Conservation (phyloP, 208 protist genomes). For the Wallacemonas sp. region DNA sequence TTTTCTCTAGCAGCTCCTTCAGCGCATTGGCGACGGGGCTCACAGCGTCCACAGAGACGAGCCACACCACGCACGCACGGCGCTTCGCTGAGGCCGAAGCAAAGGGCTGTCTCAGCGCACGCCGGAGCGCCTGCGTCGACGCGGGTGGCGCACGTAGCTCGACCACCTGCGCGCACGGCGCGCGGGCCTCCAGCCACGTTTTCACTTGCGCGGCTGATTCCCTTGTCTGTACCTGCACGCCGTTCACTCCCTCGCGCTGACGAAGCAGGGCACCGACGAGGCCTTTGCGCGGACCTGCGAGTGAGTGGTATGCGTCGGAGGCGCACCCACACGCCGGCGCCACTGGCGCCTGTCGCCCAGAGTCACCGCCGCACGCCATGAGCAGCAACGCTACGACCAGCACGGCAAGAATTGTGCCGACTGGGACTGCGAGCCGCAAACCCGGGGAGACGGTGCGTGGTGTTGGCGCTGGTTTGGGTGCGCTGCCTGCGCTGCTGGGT, state of each 20-base stretch:
- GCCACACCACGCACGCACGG: slow-evolving; percentile 49
- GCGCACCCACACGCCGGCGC: slow-evolving; percentile 2
- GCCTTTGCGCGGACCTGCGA: slow-evolving; percentile 3
- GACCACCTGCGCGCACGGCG: neutral
- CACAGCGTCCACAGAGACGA: slow-evolving; percentile 30
- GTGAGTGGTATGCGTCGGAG: neutral
- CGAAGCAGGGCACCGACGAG: slow-evolving; percentile 23
- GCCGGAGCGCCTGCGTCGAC: neutral
- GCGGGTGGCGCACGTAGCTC: neutral
- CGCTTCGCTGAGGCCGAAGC: slow-evolving; percentile 10
- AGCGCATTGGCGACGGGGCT: slow-evolving; percentile 35
- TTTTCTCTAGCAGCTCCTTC: slow-evolving; percentile 75
- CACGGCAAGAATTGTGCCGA: too few relatives aligned
- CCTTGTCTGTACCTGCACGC: slow-evolving; percentile 20
- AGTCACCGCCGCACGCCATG: neutral
- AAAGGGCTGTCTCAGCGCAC: slow-evolving; percentile 25
- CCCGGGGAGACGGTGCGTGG: too few relatives aligned
- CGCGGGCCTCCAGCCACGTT: neutral
- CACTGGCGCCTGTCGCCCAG: neutral
- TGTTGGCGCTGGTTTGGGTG: too few relatives aligned
- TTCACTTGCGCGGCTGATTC: neutral
- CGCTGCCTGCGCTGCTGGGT: too few relatives aligned
- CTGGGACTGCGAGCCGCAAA: too few relatives aligned
- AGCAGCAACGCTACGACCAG: neutral
- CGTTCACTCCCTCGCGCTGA: slow-evolving; percentile 29